phyloP scores from a whole-genome alignment of 495 filamentous ascomycete genomes.

The Pseudomonodictys pantanalensis region DNA sequence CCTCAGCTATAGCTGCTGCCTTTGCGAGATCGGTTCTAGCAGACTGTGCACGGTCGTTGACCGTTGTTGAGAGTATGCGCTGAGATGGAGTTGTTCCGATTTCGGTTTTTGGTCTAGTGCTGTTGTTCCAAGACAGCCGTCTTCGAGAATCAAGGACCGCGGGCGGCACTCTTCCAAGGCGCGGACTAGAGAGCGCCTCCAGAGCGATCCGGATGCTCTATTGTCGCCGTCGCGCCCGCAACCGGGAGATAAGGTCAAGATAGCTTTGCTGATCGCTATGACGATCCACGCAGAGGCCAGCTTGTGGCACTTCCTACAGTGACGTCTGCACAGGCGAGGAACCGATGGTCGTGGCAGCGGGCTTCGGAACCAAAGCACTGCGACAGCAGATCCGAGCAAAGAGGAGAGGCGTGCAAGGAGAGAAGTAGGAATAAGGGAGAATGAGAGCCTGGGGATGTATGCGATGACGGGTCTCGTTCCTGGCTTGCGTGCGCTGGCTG shows the following conservation, averaged over 20 bases:
- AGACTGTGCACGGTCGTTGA: not conserved
- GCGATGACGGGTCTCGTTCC: not conserved
- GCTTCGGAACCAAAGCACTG: not conserved
- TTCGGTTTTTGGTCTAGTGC: slow-evolving; percentile 17
- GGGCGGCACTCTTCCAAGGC: no score
- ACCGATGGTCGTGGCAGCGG: not conserved
- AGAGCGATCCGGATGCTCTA: no score
- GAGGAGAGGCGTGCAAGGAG: not conserved
- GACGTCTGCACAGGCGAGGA: not conserved
- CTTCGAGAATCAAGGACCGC: no score
- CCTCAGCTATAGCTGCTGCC: no score
- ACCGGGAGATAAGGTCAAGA: slow-evolving; percentile 21
- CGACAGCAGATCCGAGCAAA: not conserved
- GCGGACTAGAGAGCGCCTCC: no score
- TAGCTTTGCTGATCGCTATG: slow-evolving; percentile 6
- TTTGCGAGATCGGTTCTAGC: not conserved
- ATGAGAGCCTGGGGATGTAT: not conserved
- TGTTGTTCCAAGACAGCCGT: not conserved
- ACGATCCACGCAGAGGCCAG: slow-evolving; percentile 4
- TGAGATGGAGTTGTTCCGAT: slow-evolving; percentile 13
- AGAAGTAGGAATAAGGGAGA: not conserved
- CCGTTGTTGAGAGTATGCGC: slow-evolving; percentile 5
- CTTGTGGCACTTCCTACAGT: not conserved
- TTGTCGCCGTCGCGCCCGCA: slow-evolving; percentile 9
- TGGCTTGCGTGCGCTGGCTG: not conserved